Evolutionary conservation across 2,329 filamentous ascomycete species (phyloP), one percentile per base, ranked within the genome.

Genomic region (Sporothrix euskadiensis): DNA sequence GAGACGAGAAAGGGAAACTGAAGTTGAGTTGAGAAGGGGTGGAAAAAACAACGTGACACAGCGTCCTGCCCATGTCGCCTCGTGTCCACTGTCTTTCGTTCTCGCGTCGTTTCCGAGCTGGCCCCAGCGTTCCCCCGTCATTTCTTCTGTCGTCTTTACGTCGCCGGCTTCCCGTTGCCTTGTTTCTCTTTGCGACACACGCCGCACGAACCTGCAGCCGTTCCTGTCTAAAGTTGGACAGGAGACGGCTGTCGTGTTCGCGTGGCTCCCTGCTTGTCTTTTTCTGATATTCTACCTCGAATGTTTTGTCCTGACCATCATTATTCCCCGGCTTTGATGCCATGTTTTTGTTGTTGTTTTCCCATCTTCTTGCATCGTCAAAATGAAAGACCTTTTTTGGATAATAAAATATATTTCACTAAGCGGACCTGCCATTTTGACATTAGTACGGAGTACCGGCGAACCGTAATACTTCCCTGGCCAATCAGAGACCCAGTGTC

Each of bases 161-260:
- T 52, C 16, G 44, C 22, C 65, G 44, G 41, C 16, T 52, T 47
- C 61, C 12, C 12, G 7, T 16, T 68, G 44, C 26, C 22, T 35
- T 68, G 44, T 14, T 49, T 68, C 30, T 52, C 44, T 32, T 56
- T 22, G 66, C 66, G 30, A 26, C 66, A 69, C 66, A 56, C 6
- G 5, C 44, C 12, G 26, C 47, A 69, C 47, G 30, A n/a, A 35
- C 47, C 32, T 30, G 66, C 66, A 39, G 49, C 66, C 19, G 30
- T 22, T 56, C 44, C 70, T 49, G 71, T 61, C 52, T 56, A 73
- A 52, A 73, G 71, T 75, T 75, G 74, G 73, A 65, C 63, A 52
- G 44, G 32, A 22, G 32, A 19, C 19, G 32, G 41, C 70, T 22
- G 16, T 5, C 41, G n/a, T 41, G 44, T 8, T 39, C n/a, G 2